Evolutionary conservation across 2,329 filamentous ascomycete genomes (phyloP), one percentile per base, ranked within the genome.

Genomic region (Fusarium chaquense): DNA sequence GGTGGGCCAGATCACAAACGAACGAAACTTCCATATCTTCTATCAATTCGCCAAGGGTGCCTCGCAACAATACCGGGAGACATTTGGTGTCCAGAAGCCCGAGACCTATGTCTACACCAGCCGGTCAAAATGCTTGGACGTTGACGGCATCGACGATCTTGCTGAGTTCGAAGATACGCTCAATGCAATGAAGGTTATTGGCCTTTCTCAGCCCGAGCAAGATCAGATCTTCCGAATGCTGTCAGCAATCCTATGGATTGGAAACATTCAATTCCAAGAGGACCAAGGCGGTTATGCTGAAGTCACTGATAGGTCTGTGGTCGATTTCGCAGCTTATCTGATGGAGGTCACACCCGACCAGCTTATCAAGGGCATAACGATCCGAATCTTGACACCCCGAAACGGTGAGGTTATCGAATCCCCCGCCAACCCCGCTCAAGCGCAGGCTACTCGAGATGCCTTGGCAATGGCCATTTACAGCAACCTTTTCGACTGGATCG

Each of bases 1-100:
- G 20, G 94, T 97, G 12, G 94, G 95, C 18, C 96, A 98, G 83
- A 98, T 98, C 73, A 86, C 84, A 62, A 97, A 98, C 79, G 96
- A 99, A 86, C 90, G 96, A 73, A 98, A 97, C 82, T 99, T 99
- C 81, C 96, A 99, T 82, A 98, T 99, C 76, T 99, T 99, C 80
- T 99, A 99, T 82, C 96, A 99, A 80, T 98, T 98, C 80, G 93
- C 96, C 47, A 99, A 98, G 82, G 94, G 93, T 6, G 95, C 95
- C 12, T 92, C 94, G n/a, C 86, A 91, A 72, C 89, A 91, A 62
- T 97, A 98, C 81, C 87, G 93, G 78, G 90, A 96, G 76, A 90
- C 85, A n/a, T 98, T 93, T 77, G 96, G 96, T 52, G 85, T 99
- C 22, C 95, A 98, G 79, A 91, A 91, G 73, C 96, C 96, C 26